Percentiles rank a stretch among this genome's conserved stretches.
phyloP scores from a whole-genome alignment of 768 basidiomycete genomes.

The Kockovaella imperatae region DNA sequence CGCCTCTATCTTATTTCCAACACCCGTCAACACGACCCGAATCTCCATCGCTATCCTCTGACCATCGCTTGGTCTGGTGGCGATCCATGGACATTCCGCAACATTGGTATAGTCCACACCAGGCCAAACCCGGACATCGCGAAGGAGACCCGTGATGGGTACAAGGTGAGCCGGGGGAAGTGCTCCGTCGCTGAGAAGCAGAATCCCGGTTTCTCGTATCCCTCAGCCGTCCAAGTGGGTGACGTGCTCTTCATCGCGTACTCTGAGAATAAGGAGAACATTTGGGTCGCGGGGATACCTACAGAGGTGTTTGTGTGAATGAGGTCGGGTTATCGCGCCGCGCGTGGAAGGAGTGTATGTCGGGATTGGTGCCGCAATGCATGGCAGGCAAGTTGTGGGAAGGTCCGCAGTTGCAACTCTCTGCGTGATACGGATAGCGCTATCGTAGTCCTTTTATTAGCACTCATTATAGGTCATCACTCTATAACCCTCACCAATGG shows the following conservation, averaged over 20 bases:
- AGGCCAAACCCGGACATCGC: not conserved
- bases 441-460: no score
- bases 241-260: not conserved
- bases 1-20: no score
- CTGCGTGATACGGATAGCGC: no score
- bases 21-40: not conserved
- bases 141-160: not conserved
- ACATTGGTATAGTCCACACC: not conserved
- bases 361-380: no score
- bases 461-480: no score
- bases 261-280: slow-evolving; percentile 3
- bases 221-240: not conserved
- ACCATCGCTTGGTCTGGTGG: not conserved
- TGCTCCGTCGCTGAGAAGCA: not conserved
- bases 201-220: slow-evolving; percentile 1
- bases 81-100: not conserved
- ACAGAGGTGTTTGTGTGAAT: no score
- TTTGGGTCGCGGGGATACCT: not conserved
- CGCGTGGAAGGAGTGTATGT: no score
- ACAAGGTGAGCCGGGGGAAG: not conserved
- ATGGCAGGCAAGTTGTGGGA: no score
- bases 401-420: no score
- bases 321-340: no score
- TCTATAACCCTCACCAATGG: no score
- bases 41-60: not conserved